phyloP scores from a whole-genome alignment of 495 filamentous ascomycete genomes.

The Aspergillus olivimuriae region DNA sequence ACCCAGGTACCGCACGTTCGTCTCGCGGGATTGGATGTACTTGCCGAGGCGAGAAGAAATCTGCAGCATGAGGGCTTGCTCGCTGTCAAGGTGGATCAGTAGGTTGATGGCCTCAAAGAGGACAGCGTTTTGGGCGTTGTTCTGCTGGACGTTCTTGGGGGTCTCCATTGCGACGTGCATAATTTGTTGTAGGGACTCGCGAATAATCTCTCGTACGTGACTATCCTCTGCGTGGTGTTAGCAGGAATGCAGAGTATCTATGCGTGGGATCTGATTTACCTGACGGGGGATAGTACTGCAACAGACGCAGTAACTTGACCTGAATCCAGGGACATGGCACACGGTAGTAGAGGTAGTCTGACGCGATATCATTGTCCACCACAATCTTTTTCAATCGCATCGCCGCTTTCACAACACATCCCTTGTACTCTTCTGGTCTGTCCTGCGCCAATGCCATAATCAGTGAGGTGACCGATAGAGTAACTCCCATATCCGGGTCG shows the following conservation, averaged over 20 bases:
- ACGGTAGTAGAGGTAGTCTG: constrained; percentile 96
- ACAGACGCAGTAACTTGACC: constrained; percentile 80
- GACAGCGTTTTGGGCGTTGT: constrained; percentile 97
- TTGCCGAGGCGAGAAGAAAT: constrained; percentile 91
- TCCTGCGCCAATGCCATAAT: constrained; percentile 96
- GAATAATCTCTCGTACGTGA: constrained; percentile 84
- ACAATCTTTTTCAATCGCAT: constrained; percentile 80
- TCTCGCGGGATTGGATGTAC: constrained; percentile 95
- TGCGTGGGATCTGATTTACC: constrained; percentile 46
- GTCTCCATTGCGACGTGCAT: constrained; percentile 86
- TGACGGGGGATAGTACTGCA: constrained; percentile 96
- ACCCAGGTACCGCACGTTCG: constrained; percentile 95
- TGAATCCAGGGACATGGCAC: constrained; percentile 99
- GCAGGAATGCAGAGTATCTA: background rate
- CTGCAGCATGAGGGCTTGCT: constrained; percentile 91
- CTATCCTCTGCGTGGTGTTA: constrained; percentile 63
- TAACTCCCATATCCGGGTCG: constrained; percentile 89
- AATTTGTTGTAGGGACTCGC: constrained; percentile 84
- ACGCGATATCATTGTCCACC: constrained; percentile 77
- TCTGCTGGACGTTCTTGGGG: constrained; percentile 98
- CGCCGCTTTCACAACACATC: constrained; percentile 88
- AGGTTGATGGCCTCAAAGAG: constrained; percentile 98
- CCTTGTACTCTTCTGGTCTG: constrained; percentile 86
- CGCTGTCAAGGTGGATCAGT: constrained; percentile 97
- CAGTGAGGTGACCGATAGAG: constrained; percentile 89